Percentiles rank a stretch among this genome's conserved stretches.
Evolutionary conservation across 257 asterid species (phyloP).

Genomic region (Solanum chiquidenum): DNA sequence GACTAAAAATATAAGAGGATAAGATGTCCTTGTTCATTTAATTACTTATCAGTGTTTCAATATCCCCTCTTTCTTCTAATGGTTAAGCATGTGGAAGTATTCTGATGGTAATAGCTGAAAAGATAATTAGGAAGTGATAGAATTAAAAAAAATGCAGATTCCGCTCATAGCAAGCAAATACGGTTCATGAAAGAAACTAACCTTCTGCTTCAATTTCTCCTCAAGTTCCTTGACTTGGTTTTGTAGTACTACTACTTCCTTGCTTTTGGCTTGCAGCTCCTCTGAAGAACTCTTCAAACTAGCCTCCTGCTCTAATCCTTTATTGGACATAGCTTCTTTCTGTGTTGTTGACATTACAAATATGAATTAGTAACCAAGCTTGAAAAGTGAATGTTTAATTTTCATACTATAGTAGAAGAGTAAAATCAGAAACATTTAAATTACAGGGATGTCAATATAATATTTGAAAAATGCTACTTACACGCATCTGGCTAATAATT

Average conservation of each 20-base stretch:
- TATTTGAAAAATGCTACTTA: background rate
- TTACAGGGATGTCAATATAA: background rate
- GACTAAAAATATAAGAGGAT: background rate
- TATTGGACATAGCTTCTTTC: slow-evolving; percentile 40
- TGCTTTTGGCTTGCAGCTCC: slow-evolving; percentile 49
- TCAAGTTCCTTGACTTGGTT: slow-evolving; percentile 25
- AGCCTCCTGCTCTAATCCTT: slow-evolving; percentile 48
- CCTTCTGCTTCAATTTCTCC: slow-evolving; percentile 52
- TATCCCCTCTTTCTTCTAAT: background rate
- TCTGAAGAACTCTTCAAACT: slow-evolving; percentile 34
- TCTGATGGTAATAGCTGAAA: background rate
- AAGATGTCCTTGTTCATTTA: background rate
- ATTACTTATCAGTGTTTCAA: background rate
- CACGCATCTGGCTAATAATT: background rate
- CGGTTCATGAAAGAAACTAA: slow-evolving; percentile 10
- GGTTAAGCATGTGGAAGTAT: background rate
- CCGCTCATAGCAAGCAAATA: background rate
- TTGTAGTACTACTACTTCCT: slow-evolving; percentile 37
- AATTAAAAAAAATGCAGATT: background rate
- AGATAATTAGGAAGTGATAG: background rate
- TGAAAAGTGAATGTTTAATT: background rate
- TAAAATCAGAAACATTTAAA: background rate
- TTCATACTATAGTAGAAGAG: background rate
- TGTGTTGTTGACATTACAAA: slow-evolving; percentile 22
- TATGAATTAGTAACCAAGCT: background rate